Evolutionary conservation across 2,329 filamentous ascomycete species (phyloP).

Genomic region (Paradendryphiella salina): DNA sequence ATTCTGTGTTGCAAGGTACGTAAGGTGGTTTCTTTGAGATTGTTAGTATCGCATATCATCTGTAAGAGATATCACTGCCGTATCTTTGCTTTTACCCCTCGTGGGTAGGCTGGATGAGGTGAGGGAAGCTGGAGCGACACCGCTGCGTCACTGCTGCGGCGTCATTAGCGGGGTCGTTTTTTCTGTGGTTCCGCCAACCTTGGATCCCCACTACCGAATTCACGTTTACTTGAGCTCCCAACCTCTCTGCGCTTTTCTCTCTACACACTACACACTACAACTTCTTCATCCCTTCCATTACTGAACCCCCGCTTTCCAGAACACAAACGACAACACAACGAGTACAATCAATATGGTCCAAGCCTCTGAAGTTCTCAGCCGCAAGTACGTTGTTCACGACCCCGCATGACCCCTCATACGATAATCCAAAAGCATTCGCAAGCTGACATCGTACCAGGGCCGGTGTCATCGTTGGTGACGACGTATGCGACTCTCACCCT

Average conservation of each 20-base stretch:
- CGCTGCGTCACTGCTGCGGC: conserved; percentile 14
- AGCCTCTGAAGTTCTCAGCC: conserved; percentile 52
- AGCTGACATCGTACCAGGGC: conserved; percentile 15
- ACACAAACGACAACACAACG: neutral
- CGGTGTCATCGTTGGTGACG: conserved; percentile 63
- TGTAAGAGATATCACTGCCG: neutral
- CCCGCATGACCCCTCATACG: conserved; percentile 1
- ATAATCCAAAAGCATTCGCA: neutral
- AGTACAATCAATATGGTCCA: conserved; percentile 23
- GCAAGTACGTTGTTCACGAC: conserved; percentile 58
- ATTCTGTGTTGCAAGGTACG: too few relatives aligned
- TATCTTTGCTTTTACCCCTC: conserved; percentile 10
- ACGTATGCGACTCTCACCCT: conserved; percentile 71
- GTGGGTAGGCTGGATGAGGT: conserved; percentile 4
- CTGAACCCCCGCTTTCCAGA: neutral
- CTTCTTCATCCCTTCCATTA: neutral
- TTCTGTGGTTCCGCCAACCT: conserved; percentile 12
- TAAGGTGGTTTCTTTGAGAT: too few relatives aligned
- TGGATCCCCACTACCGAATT: conserved; percentile 13
- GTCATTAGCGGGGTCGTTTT: conserved; percentile 20
- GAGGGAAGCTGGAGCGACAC: conserved; percentile 7
- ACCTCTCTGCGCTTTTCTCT: conserved; percentile 9
- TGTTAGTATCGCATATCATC: neutral
- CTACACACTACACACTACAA: neutral
- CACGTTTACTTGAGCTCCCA: conserved; percentile 9